These are phyloP conservation scores for Fusarium sp. DNA, from an alignment of 2,329 filamentous ascomycete genomes.

Conservation along the genomic window DNA sequence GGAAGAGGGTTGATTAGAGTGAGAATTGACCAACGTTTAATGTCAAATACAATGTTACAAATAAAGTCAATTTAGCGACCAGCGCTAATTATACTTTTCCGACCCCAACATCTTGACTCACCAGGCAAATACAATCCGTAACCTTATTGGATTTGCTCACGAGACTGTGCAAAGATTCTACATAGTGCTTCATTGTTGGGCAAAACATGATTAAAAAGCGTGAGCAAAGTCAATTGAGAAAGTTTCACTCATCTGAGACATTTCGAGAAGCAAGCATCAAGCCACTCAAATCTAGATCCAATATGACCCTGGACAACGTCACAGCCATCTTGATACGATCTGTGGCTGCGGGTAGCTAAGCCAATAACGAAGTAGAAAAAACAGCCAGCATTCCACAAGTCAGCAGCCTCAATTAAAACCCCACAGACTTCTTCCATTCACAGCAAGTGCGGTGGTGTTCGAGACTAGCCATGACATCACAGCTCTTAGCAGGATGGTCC, in stretches of 20 bases:
- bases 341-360: not conserved
- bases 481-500: not conserved
- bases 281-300: not conserved
- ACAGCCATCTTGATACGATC: not conserved
- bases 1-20: too few species aligned
- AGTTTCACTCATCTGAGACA: not conserved
- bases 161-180: too few species aligned
- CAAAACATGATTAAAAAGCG: too few species aligned
- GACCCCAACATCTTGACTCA: too few species aligned
- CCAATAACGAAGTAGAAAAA: not conserved
- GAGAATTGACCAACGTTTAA: too few species aligned
- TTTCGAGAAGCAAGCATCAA: not conserved
- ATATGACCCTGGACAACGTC: not conserved
- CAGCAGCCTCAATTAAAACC: not conserved
- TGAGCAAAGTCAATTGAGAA: too few species aligned
- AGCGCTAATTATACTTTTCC: too few species aligned
- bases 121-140: too few species aligned
- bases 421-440: not conserved
- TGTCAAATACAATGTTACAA: too few species aligned
- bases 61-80: too few species aligned
- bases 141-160: too few species aligned
- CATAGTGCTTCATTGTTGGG: too few species aligned
- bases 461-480: conserved; percentile 9
- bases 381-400: not conserved
- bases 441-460: not conserved